Evolutionary conservation across 1,284 basidiomycete species (phyloP).

Genomic region (Ceratobasidium sp.): DNA sequence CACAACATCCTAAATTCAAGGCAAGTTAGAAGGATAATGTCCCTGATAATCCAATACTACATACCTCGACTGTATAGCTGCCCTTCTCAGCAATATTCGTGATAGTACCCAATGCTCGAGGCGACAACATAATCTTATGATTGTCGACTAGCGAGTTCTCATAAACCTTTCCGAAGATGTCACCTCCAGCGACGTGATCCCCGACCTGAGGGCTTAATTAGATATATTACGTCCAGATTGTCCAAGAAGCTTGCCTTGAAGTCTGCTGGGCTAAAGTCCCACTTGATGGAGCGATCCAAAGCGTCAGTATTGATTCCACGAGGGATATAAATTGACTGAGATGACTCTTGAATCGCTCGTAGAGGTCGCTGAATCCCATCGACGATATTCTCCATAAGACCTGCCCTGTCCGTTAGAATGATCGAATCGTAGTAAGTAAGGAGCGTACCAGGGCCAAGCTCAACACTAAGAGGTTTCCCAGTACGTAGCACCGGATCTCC

Average conservation of each 20-base stretch:
- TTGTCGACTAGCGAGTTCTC: slow-evolving; percentile 97
- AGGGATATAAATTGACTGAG: slow-evolving; percentile 98
- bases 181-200: slow-evolving; percentile 97
- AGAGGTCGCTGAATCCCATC: slow-evolving; percentile 96
- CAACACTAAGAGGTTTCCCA: slow-evolving; percentile 97
- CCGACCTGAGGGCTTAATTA: slow-evolving; percentile 74
- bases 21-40: slow-evolving; percentile 17
- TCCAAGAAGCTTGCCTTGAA: slow-evolving; percentile 71
- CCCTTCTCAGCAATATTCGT: slow-evolving; percentile 96
- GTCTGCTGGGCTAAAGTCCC: slow-evolving; percentile 94
- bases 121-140: slow-evolving; percentile 97
- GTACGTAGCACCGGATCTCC: slow-evolving; percentile 98
- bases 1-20: slow-evolving; percentile 81
- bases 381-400: slow-evolving; percentile 98
- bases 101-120: slow-evolving; percentile 95
- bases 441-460: slow-evolving; percentile 90
- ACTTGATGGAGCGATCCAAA: slow-evolving; percentile 88
- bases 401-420: slow-evolving; percentile 60
- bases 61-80: slow-evolving; percentile 90
- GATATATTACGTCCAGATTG: slow-evolving; percentile 18
- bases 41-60: slow-evolving; percentile 54
- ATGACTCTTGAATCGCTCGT: slow-evolving; percentile 94
- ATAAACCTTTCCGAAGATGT: slow-evolving; percentile 95
- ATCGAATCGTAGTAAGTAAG: slow-evolving; percentile 3
- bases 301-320: slow-evolving; percentile 98